Evolutionary conservation across 2,329 filamentous ascomycete genomes (phyloP).

Genomic region (Aspergillus sp.): DNA sequence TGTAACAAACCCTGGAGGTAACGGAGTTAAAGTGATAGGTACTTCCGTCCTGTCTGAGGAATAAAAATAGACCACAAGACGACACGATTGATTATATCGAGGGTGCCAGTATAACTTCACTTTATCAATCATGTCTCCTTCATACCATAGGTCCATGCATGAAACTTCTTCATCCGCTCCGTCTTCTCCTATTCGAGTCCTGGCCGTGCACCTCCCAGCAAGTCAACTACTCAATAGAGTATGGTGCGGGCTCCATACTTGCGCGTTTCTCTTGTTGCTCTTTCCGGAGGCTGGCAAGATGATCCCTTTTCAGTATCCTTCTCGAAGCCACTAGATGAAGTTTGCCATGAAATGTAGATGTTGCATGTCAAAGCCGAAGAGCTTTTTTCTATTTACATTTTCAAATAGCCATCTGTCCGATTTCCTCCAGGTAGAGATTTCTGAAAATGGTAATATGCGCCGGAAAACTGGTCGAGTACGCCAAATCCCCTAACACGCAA

Average conservation of each 20-base stretch:
- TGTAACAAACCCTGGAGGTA: slow-evolving; percentile 4
- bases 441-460: not conserved
- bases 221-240: slow-evolving; percentile 8
- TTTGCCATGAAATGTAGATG: not conserved
- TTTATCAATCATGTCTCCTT: too few species aligned
- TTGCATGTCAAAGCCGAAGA: too few species aligned
- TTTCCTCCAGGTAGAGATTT: not conserved
- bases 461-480: not conserved
- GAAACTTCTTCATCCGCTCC: not conserved
- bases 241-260: slow-evolving; percentile 14
- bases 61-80: too few species aligned
- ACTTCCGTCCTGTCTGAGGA: too few species aligned
- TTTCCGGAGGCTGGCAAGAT: slow-evolving; percentile 4
- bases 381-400: too few species aligned
- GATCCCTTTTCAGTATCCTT: slow-evolving; percentile 1
- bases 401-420: too few species aligned
- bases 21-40: not conserved
- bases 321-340: not conserved
- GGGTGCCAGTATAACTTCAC: too few species aligned
- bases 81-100: too few species aligned
- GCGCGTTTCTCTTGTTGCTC: slow-evolving; percentile 10
- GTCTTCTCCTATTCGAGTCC: slow-evolving; percentile 3
- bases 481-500: not conserved
- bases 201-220: slow-evolving; percentile 6
- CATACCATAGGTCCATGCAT: not conserved